phyloP scores from a whole-genome alignment of 2,329 filamentous ascomycete species.

The Xylariales sp. region DNA sequence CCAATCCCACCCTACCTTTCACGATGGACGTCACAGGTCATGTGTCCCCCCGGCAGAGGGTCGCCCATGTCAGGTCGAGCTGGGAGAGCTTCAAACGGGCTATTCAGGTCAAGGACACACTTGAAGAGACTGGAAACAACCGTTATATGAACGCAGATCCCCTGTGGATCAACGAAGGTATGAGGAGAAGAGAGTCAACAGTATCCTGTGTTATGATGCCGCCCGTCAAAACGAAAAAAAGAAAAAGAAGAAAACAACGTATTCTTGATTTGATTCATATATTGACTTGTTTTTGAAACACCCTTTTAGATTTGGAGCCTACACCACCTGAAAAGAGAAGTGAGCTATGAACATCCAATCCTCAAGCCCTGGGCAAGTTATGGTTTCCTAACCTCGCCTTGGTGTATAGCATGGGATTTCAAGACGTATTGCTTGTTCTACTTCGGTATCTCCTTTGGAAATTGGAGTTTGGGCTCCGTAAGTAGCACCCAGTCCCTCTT shows the following conservation, averaged over 20 bases:
- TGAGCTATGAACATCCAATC: not conserved
- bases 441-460: constrained; percentile 6
- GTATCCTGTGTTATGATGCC: too few species aligned
- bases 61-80: too few species aligned
- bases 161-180: constrained; percentile 4
- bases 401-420: constrained; percentile 2
- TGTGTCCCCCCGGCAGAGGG: too few species aligned
- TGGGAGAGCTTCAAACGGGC: constrained; percentile 5
- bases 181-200: too few species aligned
- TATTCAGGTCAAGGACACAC: constrained; percentile 5
- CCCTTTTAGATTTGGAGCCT: constrained; percentile 3
- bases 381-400: not conserved
- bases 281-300: not conserved
- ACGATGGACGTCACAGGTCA: too few species aligned
- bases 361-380: not conserved
- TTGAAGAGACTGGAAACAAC: not conserved
- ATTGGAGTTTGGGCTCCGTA: constrained; percentile 6
- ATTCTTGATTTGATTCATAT: not conserved
- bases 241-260: too few species aligned
- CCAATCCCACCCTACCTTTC: too few species aligned
- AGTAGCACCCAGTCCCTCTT: not conserved
- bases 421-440: constrained; percentile 7
- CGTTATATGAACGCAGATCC: constrained; percentile 5
- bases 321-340: constrained; percentile 6
- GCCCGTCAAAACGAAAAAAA: too few species aligned